Evolutionary conservation across 2,329 filamentous ascomycete species (phyloP).

Genomic region (Monosporascus sp.): DNA sequence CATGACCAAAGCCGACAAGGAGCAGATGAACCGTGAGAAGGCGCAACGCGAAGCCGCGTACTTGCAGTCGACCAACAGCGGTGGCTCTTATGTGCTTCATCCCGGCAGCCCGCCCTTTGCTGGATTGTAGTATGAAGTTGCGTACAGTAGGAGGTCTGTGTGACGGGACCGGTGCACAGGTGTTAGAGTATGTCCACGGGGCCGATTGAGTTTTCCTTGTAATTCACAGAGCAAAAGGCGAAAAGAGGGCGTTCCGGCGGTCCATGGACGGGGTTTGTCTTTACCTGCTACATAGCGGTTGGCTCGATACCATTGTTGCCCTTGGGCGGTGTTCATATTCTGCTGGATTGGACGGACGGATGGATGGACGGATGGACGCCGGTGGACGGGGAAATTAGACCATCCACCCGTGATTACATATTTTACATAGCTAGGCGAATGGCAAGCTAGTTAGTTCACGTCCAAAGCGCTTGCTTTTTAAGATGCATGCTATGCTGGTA

Average conservation of each 20-base stretch:
- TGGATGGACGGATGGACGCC: background rate
- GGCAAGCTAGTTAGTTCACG: too few relatives aligned
- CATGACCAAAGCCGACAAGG: slow-evolving; percentile 79
- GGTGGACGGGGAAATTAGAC: background rate
- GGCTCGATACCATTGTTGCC: background rate
- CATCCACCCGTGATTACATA: background rate
- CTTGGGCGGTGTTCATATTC: background rate
- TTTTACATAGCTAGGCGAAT: background rate
- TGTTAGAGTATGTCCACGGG: too few relatives aligned
- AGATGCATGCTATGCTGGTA: too few relatives aligned
- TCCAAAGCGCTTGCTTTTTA: too few relatives aligned
- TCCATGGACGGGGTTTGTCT: background rate
- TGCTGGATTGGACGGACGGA: background rate
- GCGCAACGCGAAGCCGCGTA: slow-evolving; percentile 57
- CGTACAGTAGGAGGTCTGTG: too few relatives aligned
- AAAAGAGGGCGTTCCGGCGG: too few relatives aligned
- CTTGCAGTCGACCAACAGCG: slow-evolving; percentile 20
- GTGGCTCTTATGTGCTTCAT: slow-evolving; percentile 24
- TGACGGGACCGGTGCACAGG: too few relatives aligned
- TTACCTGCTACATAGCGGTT: background rate
- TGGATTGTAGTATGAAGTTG: slow-evolving; percentile 17
- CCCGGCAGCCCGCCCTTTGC: slow-evolving; percentile 28
- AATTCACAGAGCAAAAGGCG: too few relatives aligned
- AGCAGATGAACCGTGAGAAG: slow-evolving; percentile 76
- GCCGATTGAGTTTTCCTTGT: too few relatives aligned